Percentiles rank a stretch among this genome's conserved stretches.
These are phyloP conservation scores for Colletotrichum simmondsii DNA, from an alignment of 2,329 filamentous ascomycete genomes.

Conservation along the genomic window DNA sequence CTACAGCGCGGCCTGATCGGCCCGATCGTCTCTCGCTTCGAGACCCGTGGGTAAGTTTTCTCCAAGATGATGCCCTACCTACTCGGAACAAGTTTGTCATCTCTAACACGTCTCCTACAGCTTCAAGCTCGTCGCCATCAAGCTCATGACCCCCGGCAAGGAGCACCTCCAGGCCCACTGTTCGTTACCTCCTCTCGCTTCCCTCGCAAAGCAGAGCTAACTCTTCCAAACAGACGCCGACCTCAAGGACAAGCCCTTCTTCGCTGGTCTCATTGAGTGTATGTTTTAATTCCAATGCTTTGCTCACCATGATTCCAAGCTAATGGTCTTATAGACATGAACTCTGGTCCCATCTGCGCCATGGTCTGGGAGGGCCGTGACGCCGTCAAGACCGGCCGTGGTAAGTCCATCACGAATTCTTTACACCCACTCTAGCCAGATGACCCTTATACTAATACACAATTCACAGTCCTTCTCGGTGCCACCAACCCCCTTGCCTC, in stretches of 20 bases:
- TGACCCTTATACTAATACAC: conserved; percentile 36
- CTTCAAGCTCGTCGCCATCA: conserved; percentile 99
- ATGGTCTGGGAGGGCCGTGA: conserved; percentile 99
- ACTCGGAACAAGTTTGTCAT: not conserved
- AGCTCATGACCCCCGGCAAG: conserved; percentile 89
- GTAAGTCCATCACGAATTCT: conserved; percentile 59
- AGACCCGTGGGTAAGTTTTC: conserved; percentile 83
- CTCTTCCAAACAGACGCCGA: conserved; percentile 72
- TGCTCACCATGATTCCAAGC: not conserved
- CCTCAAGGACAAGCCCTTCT: conserved; percentile 95
- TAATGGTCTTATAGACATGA: conserved; percentile 78
- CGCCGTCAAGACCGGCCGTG: conserved; percentile 97
- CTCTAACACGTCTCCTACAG: conserved; percentile 53
- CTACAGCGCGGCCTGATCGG: conserved; percentile 93
- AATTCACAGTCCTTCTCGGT: conserved; percentile 80
- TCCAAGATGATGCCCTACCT: not conserved
- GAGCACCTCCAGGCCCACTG: conserved; percentile 98
- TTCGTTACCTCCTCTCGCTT: conserved; percentile 49
- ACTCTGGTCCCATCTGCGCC: conserved; percentile 94
- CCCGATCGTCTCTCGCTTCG: conserved; percentile 97
- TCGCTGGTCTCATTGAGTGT: conserved; percentile 93
- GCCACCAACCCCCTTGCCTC: conserved; percentile 98
- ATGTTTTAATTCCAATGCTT: conserved; percentile 44
- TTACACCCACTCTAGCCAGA: no score
- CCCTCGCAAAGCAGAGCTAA: conserved; percentile 40